Conservation (phyloP, 495 filamentous ascomycete genomes). For the Penicillium bovifimosum region DNA sequence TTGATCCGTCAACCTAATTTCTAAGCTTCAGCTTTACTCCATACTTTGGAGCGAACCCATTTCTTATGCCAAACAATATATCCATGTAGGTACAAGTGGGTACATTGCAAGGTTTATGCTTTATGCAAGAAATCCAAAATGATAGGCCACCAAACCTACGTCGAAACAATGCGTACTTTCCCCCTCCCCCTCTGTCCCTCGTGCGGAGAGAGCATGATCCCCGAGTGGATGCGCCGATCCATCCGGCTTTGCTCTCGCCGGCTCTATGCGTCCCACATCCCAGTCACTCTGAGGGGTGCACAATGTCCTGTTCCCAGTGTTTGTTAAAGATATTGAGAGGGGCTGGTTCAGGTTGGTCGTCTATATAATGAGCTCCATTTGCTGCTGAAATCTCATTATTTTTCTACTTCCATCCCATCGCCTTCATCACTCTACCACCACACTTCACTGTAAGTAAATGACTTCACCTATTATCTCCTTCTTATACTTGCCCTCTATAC, state of each 20-base stretch:
- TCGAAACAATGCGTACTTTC: background rate
- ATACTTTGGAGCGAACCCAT: background rate
- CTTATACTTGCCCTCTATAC: background rate
- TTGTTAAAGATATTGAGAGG: background rate
- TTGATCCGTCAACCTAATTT: background rate
- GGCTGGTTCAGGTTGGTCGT: background rate
- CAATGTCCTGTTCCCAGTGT: background rate
- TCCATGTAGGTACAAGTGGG: background rate
- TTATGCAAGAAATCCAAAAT: background rate
- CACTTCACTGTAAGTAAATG: background rate
- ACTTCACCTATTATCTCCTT: background rate
- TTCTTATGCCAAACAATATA: background rate
- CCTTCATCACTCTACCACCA: background rate
- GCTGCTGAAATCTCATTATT: background rate
- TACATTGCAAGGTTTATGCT: background rate
- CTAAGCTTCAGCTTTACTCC: background rate
- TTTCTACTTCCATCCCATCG: background rate
- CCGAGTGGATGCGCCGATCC: conserved; percentile 8
- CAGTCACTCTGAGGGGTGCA: background rate
- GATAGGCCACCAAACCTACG: conserved; percentile 8
- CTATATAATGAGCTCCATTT: conserved; percentile 2
- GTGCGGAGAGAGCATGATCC: conserved; percentile 16
- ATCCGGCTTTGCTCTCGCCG: conserved; percentile 8
- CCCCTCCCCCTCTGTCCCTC: conserved; percentile 17
- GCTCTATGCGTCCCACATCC: conserved; percentile 1